These are phyloP conservation scores for Epichloe elymi DNA, from an alignment of 2,329 filamentous ascomycete species.

Conservation along the genomic window DNA sequence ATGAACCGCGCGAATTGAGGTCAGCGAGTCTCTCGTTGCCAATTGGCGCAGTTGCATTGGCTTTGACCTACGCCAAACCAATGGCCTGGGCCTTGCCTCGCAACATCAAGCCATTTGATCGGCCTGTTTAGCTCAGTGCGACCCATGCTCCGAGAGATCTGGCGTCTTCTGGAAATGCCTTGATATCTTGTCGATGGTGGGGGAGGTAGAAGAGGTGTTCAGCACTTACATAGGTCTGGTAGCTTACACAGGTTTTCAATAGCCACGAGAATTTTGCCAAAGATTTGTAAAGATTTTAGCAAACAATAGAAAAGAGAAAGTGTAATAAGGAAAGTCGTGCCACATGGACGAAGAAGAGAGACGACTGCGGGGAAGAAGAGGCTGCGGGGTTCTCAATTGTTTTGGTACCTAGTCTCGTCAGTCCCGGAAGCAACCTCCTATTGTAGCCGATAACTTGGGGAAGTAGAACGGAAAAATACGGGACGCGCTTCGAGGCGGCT, in stretches of 20 bases:
- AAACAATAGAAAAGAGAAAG: neutral
- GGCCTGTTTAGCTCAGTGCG: constrained; percentile 2
- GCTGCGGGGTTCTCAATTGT: constrained; percentile 2
- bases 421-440: constrained; percentile 17
- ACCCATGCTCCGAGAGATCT: neutral
- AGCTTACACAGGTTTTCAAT: neutral
- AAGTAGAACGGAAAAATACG: constrained; percentile 19
- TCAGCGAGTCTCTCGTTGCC: constrained; percentile 1
- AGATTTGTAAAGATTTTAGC: neutral
- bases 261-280: neutral
- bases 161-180: neutral
- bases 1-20: neutral
- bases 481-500: constrained; percentile 8
- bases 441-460: constrained; percentile 16
- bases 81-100: neutral
- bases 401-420: constrained; percentile 8
- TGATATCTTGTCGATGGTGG: constrained; percentile 1
- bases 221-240: constrained; percentile 4
- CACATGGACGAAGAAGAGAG: neutral
- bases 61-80: neutral
- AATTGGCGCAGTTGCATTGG: constrained; percentile 2
- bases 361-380: neutral
- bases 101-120: constrained; percentile 3
- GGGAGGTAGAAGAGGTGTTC: constrained; percentile 3
- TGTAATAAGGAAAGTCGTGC: neutral